Conservation (phyloP, 2,329 filamentous ascomycete genomes). For the Diaporthe capsici region DNA sequence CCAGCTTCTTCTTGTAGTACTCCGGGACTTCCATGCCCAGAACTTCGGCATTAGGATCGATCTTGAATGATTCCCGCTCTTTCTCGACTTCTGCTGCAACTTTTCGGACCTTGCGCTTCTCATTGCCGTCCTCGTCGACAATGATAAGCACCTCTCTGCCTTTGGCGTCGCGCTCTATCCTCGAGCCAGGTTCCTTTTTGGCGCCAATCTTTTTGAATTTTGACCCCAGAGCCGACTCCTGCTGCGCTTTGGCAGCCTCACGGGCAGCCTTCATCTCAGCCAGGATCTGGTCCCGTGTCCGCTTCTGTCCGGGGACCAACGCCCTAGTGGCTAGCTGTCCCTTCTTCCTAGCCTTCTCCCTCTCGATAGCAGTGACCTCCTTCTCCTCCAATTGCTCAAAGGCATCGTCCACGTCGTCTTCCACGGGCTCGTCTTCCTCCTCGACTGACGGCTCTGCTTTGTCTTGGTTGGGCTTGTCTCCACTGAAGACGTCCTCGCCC, state of each 20-base stretch:
- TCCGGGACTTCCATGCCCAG: conserved; percentile 78
- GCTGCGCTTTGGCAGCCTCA: conserved; percentile 69
- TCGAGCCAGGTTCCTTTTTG: conserved; percentile 65
- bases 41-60: conserved; percentile 69
- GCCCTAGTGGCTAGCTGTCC: conserved; percentile 70
- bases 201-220: conserved; percentile 77
- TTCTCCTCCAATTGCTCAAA: conserved; percentile 70
- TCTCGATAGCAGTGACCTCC: conserved; percentile 67
- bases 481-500: conserved; percentile 76
- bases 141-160: conserved; percentile 76
- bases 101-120: conserved; percentile 75
- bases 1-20: conserved; percentile 64
- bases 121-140: conserved; percentile 75
- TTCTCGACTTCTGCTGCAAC: conserved; percentile 57
- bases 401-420: conserved; percentile 75
- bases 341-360: conserved; percentile 69
- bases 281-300: conserved; percentile 76
- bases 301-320: conserved; percentile 69
- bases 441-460: conserved; percentile 55
- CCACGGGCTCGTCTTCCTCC: conserved; percentile 68
- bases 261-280: conserved; percentile 76
- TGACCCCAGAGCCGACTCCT: conserved; percentile 66
- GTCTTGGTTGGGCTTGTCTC: conserved; percentile 48
- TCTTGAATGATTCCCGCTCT: conserved; percentile 58
- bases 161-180: conserved; percentile 72